Base-by-base conservation (phyloP, 73 alveolate genomes). In the Urostyla sp. region DNA sequence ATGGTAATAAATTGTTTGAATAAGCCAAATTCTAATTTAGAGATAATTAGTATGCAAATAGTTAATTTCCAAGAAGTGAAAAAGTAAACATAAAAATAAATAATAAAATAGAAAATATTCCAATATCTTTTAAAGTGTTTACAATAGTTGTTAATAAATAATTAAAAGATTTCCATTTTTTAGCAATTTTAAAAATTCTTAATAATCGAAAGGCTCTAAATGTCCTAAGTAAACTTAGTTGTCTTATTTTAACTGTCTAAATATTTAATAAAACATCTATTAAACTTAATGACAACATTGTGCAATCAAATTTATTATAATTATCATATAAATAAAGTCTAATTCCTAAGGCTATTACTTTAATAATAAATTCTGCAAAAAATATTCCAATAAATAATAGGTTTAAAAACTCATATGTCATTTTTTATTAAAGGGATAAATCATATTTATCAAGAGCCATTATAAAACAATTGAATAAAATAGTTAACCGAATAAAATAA, bases 201-300 rank as follows among this genome's bases (percentile, higher is more conserved):
- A 80, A 48, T 16, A 80, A 43, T 32, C 90, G 59, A 24, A 80
- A 27, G 16, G 79, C 66, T 52, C 90, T 67, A 51, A 80, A 72
- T 0, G 78, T 80, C 13, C 60, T 40, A 0, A 80, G 50, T 0
- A 80, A 80, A 23, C 88, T 54, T 31, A 48, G 44, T 46, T n/a
- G 91, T 53, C 2, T 18, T n/a, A n/a, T n/a, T n/a, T n/a, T n/a
- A n/a, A 49, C 16, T 18, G 7, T 24, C 10, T 49, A 4, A 18
- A 49, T 4, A 49, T 4, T n/a, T 30, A 85, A 26, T n/a, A 87
- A 75, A 88, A 95, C 63, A 51, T 95, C 99, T 15, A 88, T 24
- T 30, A 93, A 78, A 6, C 95, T 72, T 36, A 91, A 40, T 10
- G 89, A 72, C 5, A 93, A 94, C 6, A 95, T 93, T 52, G 86